These are phyloP conservation scores for Erysimum cheiranthoides DNA, from an alignment of 345 rosid genomes.

Conservation along the genomic window DNA sequence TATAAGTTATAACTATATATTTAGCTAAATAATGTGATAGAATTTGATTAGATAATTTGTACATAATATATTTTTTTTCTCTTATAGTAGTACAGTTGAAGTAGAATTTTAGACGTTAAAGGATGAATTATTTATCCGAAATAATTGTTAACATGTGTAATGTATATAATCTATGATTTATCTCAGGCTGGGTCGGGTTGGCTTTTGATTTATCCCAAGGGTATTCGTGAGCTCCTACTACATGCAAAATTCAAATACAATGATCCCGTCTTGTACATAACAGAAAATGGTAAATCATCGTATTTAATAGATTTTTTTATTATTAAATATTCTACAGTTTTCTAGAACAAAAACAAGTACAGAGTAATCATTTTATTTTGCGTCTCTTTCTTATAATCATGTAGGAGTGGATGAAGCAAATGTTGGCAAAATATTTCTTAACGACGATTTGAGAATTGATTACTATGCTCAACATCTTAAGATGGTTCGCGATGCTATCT, in stretches of 20 bases:
- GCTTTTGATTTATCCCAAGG: conserved; percentile 58
- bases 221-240: conserved; percentile 53
- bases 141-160: neutral
- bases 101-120: neutral
- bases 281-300: conserved; percentile 60
- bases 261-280: conserved; percentile 53
- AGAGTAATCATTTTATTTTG: neutral
- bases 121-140: too few species aligned
- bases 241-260: conserved; percentile 52
- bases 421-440: conserved; percentile 18
- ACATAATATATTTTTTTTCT: neutral
- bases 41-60: neutral
- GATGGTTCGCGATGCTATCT: conserved; percentile 46
- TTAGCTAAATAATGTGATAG: neutral
- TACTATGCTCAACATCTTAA: conserved; percentile 47
- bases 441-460: conserved; percentile 46
- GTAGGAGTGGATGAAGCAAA: conserved; percentile 46
- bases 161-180: neutral
- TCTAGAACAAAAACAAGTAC: conserved; percentile 17
- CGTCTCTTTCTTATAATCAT: neutral
- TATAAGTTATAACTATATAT: too few species aligned
- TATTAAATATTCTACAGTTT: neutral
- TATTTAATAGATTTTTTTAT: neutral
- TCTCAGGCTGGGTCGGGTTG: conserved; percentile 49
- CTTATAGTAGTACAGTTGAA: too few species aligned